These are phyloP conservation scores for Boletellus deceptivus DNA, from an alignment of 1,284 basidiomycete species.

Conservation along the genomic window DNA sequence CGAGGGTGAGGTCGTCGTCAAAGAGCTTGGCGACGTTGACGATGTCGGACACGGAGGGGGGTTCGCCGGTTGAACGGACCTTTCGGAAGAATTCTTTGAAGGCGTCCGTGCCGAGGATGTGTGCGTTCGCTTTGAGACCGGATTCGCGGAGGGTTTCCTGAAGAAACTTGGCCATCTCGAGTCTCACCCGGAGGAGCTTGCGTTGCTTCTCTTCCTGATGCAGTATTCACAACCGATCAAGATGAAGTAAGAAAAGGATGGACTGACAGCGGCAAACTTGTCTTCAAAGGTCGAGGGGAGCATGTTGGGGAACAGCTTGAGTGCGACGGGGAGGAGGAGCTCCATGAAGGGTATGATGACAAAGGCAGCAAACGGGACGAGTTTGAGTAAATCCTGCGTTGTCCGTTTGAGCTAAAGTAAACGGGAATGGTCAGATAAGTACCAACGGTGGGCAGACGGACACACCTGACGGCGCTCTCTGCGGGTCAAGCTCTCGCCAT, in stretches of 20 bases:
- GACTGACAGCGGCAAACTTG: slow-evolving; percentile 83
- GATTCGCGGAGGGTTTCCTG: slow-evolving; percentile 97
- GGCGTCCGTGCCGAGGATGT: slow-evolving; percentile 90
- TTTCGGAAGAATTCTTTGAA: slow-evolving; percentile 99
- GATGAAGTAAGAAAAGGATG: background rate
- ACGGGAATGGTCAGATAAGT: slow-evolving; percentile 4
- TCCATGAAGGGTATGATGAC: slow-evolving; percentile 98
- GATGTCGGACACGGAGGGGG: slow-evolving; percentile 84
- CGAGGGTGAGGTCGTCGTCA: slow-evolving; percentile 95
- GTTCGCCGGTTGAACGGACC: slow-evolving; percentile 93
- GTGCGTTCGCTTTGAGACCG: slow-evolving; percentile 87
- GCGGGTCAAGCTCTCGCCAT: slow-evolving; percentile 88
- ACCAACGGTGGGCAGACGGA: slow-evolving; percentile 3
- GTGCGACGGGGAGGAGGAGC: slow-evolving; percentile 91
- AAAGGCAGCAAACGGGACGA: slow-evolving; percentile 95
- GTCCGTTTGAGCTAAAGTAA: slow-evolving; percentile 78
- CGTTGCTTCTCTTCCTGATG: slow-evolving; percentile 94
- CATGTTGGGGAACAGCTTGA: slow-evolving; percentile 99
- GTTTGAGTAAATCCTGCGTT: slow-evolving; percentile 87
- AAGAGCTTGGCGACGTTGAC: slow-evolving; percentile 96
- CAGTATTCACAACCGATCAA: background rate
- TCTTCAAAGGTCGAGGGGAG: slow-evolving; percentile 98
- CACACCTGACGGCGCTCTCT: slow-evolving; percentile 90
- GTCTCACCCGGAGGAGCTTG: slow-evolving; percentile 89
- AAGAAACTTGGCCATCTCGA: slow-evolving; percentile 99